These are phyloP conservation scores for Microbotryum intermedium DNA, from an alignment of 1,284 basidiomycete species.

Conservation along the genomic window DNA sequence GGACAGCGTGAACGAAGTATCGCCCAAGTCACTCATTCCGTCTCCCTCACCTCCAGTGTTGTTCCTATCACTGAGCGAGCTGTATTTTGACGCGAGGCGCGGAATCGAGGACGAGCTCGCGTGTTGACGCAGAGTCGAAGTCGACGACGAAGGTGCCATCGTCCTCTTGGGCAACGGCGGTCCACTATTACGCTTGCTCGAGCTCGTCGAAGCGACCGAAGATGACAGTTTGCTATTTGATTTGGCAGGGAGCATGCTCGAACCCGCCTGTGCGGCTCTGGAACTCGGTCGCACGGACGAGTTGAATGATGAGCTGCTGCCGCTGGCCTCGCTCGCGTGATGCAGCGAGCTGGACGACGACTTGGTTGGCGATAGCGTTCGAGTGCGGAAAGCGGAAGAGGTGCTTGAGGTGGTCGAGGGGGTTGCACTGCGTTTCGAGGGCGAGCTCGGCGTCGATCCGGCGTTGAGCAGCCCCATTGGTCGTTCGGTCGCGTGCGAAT, in stretches of 20 bases:
- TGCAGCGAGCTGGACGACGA: neutral
- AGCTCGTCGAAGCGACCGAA: neutral
- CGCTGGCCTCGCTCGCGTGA: too few relatives aligned
- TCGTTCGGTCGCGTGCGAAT: too few relatives aligned
- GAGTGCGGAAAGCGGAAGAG: neutral
- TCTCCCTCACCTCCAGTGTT: too few relatives aligned
- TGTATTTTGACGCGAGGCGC: too few relatives aligned
- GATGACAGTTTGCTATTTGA: neutral
- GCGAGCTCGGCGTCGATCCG: neutral
- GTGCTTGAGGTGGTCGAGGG: too few relatives aligned
- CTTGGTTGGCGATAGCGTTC: constrained; percentile 2
- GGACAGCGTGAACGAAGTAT: too few relatives aligned
- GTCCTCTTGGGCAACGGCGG: neutral
- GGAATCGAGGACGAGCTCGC: too few relatives aligned
- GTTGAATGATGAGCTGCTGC: constrained; percentile 1
- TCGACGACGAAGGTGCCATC: neutral
- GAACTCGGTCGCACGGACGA: neutral
- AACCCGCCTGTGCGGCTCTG: neutral
- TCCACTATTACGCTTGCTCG: neutral
- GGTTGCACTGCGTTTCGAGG: neutral
- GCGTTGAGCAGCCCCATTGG: too few relatives aligned
- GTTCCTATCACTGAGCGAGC: too few relatives aligned
- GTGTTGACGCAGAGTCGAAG: too few relatives aligned
- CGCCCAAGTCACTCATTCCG: too few relatives aligned
- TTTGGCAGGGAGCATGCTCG: neutral